phyloP scores from a whole-genome alignment of 345 rosid species.

The Linum trigynum region DNA sequence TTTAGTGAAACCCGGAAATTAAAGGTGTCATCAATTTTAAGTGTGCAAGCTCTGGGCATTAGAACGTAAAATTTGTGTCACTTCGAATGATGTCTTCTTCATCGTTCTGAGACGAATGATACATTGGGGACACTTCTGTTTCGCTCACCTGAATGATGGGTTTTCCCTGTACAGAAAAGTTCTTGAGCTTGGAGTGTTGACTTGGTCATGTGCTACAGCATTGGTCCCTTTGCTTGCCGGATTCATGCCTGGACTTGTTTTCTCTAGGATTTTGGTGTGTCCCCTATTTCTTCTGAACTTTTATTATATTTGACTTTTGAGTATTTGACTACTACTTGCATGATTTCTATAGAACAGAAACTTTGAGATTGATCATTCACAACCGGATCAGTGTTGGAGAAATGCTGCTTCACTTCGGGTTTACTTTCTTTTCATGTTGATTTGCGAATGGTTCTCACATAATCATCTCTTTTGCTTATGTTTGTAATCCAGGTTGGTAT shows the following conservation, averaged over 20 bases:
- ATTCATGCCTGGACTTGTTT: conserved; percentile 77
- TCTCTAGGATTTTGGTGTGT: conserved; percentile 71
- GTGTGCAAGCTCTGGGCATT: neutral
- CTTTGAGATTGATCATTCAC: neutral
- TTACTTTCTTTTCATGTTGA: neutral
- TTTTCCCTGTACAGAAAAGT: conserved; percentile 49
- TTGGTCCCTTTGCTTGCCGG: conserved; percentile 80
- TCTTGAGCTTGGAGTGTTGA: conserved; percentile 72
- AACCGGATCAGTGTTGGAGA: neutral
- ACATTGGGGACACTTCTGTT: neutral
- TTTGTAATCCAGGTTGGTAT: conserved; percentile 70
- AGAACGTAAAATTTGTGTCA: neutral
- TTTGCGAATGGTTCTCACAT: neutral
- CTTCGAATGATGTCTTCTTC: neutral
- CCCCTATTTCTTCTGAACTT: conserved; percentile 3
- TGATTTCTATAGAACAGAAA: neutral
- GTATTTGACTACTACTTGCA: neutral
- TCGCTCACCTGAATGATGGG: neutral
- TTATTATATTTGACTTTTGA: neutral
- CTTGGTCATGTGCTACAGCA: conserved; percentile 85
- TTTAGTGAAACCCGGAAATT: no score
- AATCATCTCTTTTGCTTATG: conserved; percentile 3
- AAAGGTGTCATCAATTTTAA: no score
- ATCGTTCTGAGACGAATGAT: no score
- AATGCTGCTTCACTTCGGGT: neutral